A percentile compares a stretch with the other conserved stretches of the same genome.
Evolutionary conservation across 1,284 basidiomycete genomes (phyloP).

Genomic region (Wallemia mellicola): DNA sequence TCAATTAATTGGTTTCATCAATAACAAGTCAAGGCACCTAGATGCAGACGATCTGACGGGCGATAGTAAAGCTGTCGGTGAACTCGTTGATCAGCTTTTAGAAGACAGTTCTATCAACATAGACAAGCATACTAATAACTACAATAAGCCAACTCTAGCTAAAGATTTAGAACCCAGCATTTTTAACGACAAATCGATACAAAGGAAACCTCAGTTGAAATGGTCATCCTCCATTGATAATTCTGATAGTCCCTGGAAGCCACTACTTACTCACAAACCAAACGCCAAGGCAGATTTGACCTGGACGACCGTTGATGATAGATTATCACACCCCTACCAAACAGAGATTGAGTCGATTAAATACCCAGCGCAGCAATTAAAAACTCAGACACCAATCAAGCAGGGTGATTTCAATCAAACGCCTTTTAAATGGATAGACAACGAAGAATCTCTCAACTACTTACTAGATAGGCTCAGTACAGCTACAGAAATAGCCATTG

Average conservation of each 20-base stretch:
- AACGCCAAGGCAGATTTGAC: not conserved
- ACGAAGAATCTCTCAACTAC: constrained; percentile 23
- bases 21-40: not conserved
- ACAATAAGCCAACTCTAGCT: not conserved
- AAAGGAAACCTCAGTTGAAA: not conserved
- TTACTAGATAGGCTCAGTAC: constrained; percentile 37
- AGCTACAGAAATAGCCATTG: constrained; percentile 60
- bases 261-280: not conserved
- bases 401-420: constrained; percentile 30
- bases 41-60: not conserved
- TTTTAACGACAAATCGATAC: not conserved
- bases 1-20: not conserved
- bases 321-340: constrained; percentile 4
- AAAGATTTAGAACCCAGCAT: not conserved
- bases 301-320: not conserved
- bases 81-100: not conserved
- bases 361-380: constrained; percentile 3
- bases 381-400: constrained; percentile 15
- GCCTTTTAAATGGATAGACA: constrained; percentile 44
- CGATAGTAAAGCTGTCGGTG: not conserved
- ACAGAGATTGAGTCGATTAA: constrained; percentile 6
- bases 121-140: not conserved
- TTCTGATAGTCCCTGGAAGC: not conserved
- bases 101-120: not conserved
- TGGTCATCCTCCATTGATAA: not conserved